Conservation (phyloP, 2,329 filamentous ascomycete genomes). For the Coniochaeta hoffmannii region DNA sequence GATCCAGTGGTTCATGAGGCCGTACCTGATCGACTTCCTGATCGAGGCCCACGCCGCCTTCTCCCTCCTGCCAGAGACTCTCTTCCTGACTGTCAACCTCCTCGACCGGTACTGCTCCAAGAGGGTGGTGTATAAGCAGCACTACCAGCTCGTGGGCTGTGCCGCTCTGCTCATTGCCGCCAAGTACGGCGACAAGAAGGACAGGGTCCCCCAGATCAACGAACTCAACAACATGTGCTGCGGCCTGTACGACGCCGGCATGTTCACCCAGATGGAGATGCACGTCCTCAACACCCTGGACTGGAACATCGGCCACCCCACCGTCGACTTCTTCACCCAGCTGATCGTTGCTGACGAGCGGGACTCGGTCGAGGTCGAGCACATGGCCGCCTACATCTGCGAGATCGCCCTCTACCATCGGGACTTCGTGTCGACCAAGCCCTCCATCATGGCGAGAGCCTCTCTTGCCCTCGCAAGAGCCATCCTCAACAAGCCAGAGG, state of each 20-base stretch:
- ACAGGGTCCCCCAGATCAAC: constrained; percentile 92
- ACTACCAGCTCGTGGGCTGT: constrained; percentile 96
- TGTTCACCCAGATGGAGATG: constrained; percentile 99
- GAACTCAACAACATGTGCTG: constrained; percentile 99
- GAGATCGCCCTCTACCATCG: constrained; percentile 95
- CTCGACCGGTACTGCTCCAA: constrained; percentile 97
- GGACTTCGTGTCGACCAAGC: constrained; percentile 89
- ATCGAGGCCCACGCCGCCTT: constrained; percentile 96
- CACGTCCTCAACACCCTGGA: constrained; percentile 95
- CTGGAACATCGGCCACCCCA: constrained; percentile 94
- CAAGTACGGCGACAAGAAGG: constrained; percentile 98
- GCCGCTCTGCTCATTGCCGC: constrained; percentile 92
- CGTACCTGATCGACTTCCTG: constrained; percentile 95
- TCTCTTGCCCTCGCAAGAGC: constrained; percentile 80
- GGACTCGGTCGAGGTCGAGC: constrained; percentile 79
- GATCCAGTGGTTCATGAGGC: constrained; percentile 99
- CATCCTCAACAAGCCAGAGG: constrained; percentile 74
- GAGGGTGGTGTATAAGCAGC: constrained; percentile 96
- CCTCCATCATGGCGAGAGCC: constrained; percentile 83
- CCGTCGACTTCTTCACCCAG: constrained; percentile 88
- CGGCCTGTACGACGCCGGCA: constrained; percentile 94
- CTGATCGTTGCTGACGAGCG: constrained; percentile 74
- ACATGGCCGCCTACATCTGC: constrained; percentile 89
- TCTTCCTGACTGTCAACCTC: constrained; percentile 94
- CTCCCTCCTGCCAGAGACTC: constrained; percentile 84